Evolutionary conservation across 148 eudicot species (phyloP), one percentile per base, ranked within the genome.

Genomic region (Nepenthes mirabilis): DNA sequence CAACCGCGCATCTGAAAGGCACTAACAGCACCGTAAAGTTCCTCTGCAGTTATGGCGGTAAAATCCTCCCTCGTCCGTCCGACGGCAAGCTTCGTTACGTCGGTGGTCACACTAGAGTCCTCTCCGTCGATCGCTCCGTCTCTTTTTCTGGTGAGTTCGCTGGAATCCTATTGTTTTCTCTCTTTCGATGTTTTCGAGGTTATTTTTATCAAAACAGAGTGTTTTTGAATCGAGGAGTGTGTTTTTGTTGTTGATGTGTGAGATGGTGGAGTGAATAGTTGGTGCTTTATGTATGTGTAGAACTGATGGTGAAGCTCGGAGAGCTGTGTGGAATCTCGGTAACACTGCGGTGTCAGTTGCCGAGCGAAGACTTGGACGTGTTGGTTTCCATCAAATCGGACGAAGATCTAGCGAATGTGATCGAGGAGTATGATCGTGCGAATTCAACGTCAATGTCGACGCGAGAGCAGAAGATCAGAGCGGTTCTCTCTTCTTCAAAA

Each of bases 31-130:
- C 73, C 6, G 50, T 87, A 65, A 91, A 91, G 57, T 76, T 91
- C 43, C 86, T 91, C 23, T 87, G 80, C 70, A 87, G 93, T 53
- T 91, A 91, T 58, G 83, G 83, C 62, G 97, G 97, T 2, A 79
- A 58, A 47, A 87, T 91, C 61, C 51, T 83, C 51, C 97, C 93
- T 49, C 95, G 97, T 13, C 87, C 75, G 9, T 65, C 74, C 63
- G 95, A 87, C 63, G 87, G 86, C 59, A 65, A 55, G 47, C 95
- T 91, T 51, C 83, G 91, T 0, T 91, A 91, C 74, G 68, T 70
- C 67, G 90, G 95, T 36, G 97, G 97, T 7, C 74, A 62, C 65
- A 87, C 95, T 66, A 75, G 97, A 37, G 77, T 91, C 53, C 72
- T 91, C 59, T 72, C 95, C 58, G 80, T 91, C 50, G 61, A 71